Evolutionary conservation across 2,329 filamentous ascomycete genomes (phyloP), one percentile per base, ranked within the genome.

Genomic region (Stachybotrys elegans): DNA sequence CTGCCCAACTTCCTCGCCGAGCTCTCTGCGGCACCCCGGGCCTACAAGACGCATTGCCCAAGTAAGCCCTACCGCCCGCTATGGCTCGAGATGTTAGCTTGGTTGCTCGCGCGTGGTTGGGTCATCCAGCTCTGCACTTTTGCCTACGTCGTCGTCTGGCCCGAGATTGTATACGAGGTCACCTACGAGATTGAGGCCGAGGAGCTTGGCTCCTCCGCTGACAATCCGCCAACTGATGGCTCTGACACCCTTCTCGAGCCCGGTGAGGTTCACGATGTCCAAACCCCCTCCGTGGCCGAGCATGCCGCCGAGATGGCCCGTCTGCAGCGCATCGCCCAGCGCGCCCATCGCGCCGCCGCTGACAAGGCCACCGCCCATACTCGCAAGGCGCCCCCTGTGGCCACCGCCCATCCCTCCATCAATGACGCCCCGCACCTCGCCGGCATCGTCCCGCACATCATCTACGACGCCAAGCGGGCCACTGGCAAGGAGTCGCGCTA

Each of bases 51-150:
- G 43, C 84, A 94, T 52, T 90, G 91, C 36, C 92, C 92, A 0
- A 90, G 83, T 57, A 90, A 91, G 61, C 86, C 88, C 56, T 90
- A 96, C 60, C 86, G 92, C 35, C 83, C 84, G 6, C 83, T 84
- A 3, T 98, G 96, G 62, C 84, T 97, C 64, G 80, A 88, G 25
- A 95, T 97, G 64, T 72, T 98, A 21, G 90, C 89, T 19, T 98
- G 92, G 89, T 77, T 98, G 8, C 82, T 97, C 70, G 83, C 91
- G 32, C 86, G 89, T 38, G 90, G 89, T 13, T 95, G 93, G 87
- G 91, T 96, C 1, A 95, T 88, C 1, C 91, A 96, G 62, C 76
- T 98, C 6, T 87, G 90, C 50, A 93, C 89, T 1, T 96, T 94
- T 62, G 88, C 86, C 12, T 95, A 93, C 73, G 81, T 97, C 35